These are phyloP conservation scores for Parmelia sp. DNA, from an alignment of 495 filamentous ascomycete species.

Conservation along the genomic window DNA sequence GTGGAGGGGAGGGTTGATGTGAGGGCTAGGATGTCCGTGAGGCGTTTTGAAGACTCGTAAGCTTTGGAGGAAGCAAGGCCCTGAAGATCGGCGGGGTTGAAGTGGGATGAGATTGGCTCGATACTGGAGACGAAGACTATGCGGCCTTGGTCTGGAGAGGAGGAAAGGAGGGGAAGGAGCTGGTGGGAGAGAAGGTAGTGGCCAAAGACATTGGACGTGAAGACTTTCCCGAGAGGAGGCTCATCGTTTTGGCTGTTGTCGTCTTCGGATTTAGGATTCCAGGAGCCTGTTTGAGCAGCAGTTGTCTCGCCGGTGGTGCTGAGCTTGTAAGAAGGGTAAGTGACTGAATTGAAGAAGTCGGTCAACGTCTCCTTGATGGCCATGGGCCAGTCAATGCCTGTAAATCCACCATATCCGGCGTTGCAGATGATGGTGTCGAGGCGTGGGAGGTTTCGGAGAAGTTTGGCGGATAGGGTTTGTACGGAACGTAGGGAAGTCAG, in stretches of 20 bases:
- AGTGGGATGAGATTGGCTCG: slow-evolving; percentile 54
- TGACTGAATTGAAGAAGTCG: slow-evolving; percentile 61
- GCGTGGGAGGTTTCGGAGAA: slow-evolving; percentile 49
- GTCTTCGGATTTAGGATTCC: slow-evolving; percentile 15
- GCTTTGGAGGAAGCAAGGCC: slow-evolving; percentile 52
- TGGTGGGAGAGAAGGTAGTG: slow-evolving; percentile 87
- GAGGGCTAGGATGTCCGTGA: slow-evolving; percentile 76
- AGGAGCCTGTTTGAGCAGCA: slow-evolving; percentile 27
- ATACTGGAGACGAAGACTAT: slow-evolving; percentile 82
- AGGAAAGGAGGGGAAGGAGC: slow-evolving; percentile 62
- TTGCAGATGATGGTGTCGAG: slow-evolving; percentile 80
- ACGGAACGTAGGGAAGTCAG: slow-evolving; percentile 51
- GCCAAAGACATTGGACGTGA: slow-evolving; percentile 88
- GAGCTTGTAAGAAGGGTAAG: slow-evolving; percentile 73
- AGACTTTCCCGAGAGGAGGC: slow-evolving; percentile 67
- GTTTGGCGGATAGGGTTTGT: slow-evolving; percentile 42
- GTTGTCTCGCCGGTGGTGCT: slow-evolving; percentile 52
- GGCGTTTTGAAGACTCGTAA: slow-evolving; percentile 80
- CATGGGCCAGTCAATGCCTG: slow-evolving; percentile 63
- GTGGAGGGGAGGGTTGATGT: slow-evolving; percentile 64
- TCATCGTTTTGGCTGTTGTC: slow-evolving; percentile 31
- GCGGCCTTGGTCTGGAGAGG: slow-evolving; percentile 47
- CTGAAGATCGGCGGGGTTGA: slow-evolving; percentile 69
- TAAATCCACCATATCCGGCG: slow-evolving; percentile 84
- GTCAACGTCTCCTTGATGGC: slow-evolving; percentile 55